Conservation (phyloP, 1,284 basidiomycete species). For the Fomitopsis palustris region DNA sequence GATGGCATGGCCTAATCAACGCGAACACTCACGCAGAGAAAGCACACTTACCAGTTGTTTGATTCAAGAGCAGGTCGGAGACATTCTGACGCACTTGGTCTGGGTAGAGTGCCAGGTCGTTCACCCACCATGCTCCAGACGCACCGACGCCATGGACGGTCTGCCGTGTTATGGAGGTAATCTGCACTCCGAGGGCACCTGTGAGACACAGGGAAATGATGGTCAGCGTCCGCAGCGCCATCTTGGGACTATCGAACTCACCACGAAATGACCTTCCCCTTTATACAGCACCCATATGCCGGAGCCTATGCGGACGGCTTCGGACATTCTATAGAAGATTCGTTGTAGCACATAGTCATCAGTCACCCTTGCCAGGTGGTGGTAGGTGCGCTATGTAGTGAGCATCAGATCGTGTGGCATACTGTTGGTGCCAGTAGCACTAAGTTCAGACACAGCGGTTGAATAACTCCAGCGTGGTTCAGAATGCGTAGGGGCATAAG, state of each 20-base stretch:
- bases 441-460: too few relatives aligned
- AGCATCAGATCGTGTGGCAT: too few relatives aligned
- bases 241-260: background rate
- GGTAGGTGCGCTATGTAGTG: too few relatives aligned
- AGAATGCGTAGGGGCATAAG: too few relatives aligned
- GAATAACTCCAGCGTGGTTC: too few relatives aligned
- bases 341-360: too few relatives aligned
- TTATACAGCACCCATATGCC: too few relatives aligned
- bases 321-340: too few relatives aligned
- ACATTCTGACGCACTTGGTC: constrained; percentile 36
- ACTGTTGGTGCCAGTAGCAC: too few relatives aligned
- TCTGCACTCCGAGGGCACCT: background rate
- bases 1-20: background rate
- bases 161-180: constrained; percentile 21
- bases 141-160: constrained; percentile 31
- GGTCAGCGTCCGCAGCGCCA: background rate
- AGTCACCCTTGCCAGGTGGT: too few relatives aligned
- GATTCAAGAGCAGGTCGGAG: constrained; percentile 34
- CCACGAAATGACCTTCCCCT: too few relatives aligned
- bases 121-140: constrained; percentile 45
- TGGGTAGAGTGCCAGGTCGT: constrained; percentile 39
- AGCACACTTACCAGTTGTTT: background rate
- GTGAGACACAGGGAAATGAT: background rate
- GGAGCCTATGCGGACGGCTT: too few relatives aligned
- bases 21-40: background rate